These are phyloP conservation scores for Poa pratensis DNA, from an alignment of 176 grass and related monocot genomes.

Conservation along the genomic window DNA sequence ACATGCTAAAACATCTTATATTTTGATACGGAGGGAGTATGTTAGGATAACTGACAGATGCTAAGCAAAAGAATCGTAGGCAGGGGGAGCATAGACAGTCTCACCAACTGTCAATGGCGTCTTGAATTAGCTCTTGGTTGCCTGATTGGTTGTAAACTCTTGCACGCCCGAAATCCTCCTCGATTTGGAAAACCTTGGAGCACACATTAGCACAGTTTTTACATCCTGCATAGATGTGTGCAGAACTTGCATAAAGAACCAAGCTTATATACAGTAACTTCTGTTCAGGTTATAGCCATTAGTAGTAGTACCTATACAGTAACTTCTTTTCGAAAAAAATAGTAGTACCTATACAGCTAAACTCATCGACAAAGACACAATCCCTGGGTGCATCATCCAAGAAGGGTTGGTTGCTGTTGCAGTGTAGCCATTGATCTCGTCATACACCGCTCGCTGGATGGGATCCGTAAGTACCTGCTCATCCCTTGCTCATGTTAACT, in stretches of 20 bases:
- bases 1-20: too few relatives aligned
- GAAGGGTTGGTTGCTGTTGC: constrained; percentile 87
- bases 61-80: not conserved
- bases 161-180: constrained; percentile 90
- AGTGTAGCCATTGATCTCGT: constrained; percentile 91
- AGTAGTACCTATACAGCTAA: constrained; percentile 90
- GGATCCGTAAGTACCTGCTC: constrained; percentile 92
- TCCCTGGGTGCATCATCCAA: constrained; percentile 82
- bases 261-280: not conserved
- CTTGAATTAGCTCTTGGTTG: constrained; percentile 57
- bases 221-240: constrained; percentile 64
- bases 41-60: not conserved
- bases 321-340: not conserved
- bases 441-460: constrained; percentile 83
- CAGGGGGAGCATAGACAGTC: constrained; percentile 7
- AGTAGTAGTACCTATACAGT: not conserved
- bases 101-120: constrained; percentile 95
- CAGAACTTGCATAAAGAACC: not conserved
- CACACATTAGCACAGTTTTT: constrained; percentile 98
- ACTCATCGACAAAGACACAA: constrained; percentile 94
- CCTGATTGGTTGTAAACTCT: constrained; percentile 87
- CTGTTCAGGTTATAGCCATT: not conserved
- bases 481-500: constrained; percentile 41
- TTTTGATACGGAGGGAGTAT: too few relatives aligned
- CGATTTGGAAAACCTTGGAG: constrained; percentile 75